Conservation (phyloP, 164 flowering plant genomes). For the Umbellularia californica region DNA sequence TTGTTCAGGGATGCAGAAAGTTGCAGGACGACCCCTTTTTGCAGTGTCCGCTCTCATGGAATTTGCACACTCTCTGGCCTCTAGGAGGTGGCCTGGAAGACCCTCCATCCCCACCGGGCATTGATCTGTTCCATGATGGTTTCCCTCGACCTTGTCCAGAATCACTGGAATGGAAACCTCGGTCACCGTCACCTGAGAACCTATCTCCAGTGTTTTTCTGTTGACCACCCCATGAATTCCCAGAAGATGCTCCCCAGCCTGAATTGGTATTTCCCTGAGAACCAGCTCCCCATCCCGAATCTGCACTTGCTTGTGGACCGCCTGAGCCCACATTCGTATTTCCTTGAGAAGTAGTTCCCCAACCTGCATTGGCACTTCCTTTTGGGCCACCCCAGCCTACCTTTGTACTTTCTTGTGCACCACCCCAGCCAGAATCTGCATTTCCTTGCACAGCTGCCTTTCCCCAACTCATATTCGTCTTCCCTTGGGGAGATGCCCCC, state of each 20-base stretch:
- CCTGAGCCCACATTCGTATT: neutral
- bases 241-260: slow-evolving; percentile 9
- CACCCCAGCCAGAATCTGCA: neutral
- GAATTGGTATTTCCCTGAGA: slow-evolving; percentile 10
- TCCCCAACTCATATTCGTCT: slow-evolving; percentile 32
- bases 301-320: neutral
- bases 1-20: slow-evolving; percentile 30
- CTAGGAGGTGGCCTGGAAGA: slow-evolving; percentile 26
- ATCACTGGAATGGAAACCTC: slow-evolving; percentile 32
- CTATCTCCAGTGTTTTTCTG: neutral
- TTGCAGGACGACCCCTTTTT: slow-evolving; percentile 64
- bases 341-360: slow-evolving; percentile 29
- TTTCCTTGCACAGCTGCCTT: slow-evolving; percentile 18
- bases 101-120: slow-evolving; percentile 19
- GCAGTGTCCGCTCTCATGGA: slow-evolving; percentile 55
- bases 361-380: slow-evolving; percentile 22
- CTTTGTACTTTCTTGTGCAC: slow-evolving; percentile 25
- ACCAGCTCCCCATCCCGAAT: slow-evolving; percentile 5
- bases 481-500: slow-evolving; percentile 15
- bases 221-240: neutral
- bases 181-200: slow-evolving; percentile 31
- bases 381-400: slow-evolving; percentile 33
- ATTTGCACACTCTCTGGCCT: slow-evolving; percentile 47
- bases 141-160: slow-evolving; percentile 31
- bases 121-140: slow-evolving; percentile 36